Evolutionary conservation across 108 stramenopile species (phyloP).

Genomic region (Nannochloropsis salina): DNA sequence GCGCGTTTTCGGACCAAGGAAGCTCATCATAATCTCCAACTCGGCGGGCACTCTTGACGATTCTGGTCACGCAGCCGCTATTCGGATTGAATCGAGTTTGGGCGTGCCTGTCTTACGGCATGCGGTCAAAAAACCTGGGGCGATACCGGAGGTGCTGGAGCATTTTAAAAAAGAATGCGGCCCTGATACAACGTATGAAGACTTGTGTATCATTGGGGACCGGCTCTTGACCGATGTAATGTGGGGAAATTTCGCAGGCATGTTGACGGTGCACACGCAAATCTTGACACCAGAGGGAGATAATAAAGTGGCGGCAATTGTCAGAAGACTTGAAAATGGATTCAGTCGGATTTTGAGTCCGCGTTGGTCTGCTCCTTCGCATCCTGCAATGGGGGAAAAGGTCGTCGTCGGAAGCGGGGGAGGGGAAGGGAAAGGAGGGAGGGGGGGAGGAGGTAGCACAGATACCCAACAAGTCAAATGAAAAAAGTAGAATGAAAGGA

Average conservation of each 20-base stretch:
- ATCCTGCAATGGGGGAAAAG: background rate
- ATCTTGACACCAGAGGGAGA: background rate
- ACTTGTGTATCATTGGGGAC: slow-evolving; percentile 80
- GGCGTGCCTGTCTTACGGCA: slow-evolving; percentile 81
- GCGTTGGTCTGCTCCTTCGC: background rate
- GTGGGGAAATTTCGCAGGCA: slow-evolving; percentile 84
- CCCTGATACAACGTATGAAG: background rate
- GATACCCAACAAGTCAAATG: background rate
- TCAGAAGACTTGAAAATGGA: background rate
- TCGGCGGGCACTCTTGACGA: slow-evolving; percentile 84
- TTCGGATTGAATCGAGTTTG: slow-evolving; percentile 64
- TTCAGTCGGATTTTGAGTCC: background rate
- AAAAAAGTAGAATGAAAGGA: background rate
- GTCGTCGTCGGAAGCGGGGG: background rate
- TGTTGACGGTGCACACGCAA: slow-evolving; percentile 80
- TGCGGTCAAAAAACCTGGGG: slow-evolving; percentile 79
- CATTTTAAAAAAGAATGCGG: slow-evolving; percentile 60
- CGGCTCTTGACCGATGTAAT: slow-evolving; percentile 84
- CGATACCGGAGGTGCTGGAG: slow-evolving; percentile 63
- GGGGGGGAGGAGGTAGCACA: background rate
- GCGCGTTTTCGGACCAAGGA: slow-evolving; percentile 63
- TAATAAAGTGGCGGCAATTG: slow-evolving; percentile 6
- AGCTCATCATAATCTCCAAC: slow-evolving; percentile 82
- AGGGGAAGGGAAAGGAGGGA: background rate
- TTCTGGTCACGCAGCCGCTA: slow-evolving; percentile 64